phyloP scores from a whole-genome alignment of 2,329 filamentous ascomycete species.

The Colletotrichum nymphaeae region DNA sequence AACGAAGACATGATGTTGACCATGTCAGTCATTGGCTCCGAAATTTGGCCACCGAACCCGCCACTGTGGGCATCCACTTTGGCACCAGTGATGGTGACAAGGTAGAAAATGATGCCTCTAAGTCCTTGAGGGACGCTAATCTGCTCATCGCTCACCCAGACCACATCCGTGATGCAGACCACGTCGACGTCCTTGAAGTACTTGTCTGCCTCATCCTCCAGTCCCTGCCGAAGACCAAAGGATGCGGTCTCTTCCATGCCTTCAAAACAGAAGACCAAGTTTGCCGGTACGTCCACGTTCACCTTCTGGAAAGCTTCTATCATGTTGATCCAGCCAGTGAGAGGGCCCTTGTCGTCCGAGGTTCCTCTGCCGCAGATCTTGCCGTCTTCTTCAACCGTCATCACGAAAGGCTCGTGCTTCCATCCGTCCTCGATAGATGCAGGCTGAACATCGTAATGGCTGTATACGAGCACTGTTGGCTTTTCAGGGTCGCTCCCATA shows the following conservation, averaged over 20 bases:
- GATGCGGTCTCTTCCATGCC: slow-evolving; percentile 99
- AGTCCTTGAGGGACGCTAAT: slow-evolving; percentile 97
- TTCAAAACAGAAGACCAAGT: slow-evolving; percentile 99
- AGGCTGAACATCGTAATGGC: slow-evolving; percentile 98
- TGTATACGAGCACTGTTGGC: slow-evolving; percentile 95
- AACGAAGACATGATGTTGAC: slow-evolving; percentile 84
- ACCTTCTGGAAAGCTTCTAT: slow-evolving; percentile 98
- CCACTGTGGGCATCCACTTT: slow-evolving; percentile 95
- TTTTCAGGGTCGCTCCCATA: slow-evolving; percentile 94
- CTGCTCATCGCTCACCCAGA: slow-evolving; percentile 99
- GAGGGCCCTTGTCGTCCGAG: slow-evolving; percentile 98
- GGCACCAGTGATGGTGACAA: slow-evolving; percentile 88
- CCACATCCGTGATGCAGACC: slow-evolving; percentile 99
- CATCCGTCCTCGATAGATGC: slow-evolving; percentile 94
- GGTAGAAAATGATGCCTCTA: slow-evolving; percentile 98
- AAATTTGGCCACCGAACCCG: slow-evolving; percentile 94
- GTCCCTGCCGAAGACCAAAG: slow-evolving; percentile 94
- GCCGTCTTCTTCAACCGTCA: slow-evolving; percentile 88
- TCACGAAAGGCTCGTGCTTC: slow-evolving; percentile 92
- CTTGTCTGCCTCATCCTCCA: slow-evolving; percentile 88
- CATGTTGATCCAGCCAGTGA: slow-evolving; percentile 96
- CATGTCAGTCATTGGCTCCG: slow-evolving; percentile 98
- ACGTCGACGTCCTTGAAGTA: slow-evolving; percentile 96
- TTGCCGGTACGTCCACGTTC: slow-evolving; percentile 93
- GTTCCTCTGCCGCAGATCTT: slow-evolving; percentile 96